Evolutionary conservation across 306 rosid species (phyloP).

Genomic region (Gastrolobium bilobum): DNA sequence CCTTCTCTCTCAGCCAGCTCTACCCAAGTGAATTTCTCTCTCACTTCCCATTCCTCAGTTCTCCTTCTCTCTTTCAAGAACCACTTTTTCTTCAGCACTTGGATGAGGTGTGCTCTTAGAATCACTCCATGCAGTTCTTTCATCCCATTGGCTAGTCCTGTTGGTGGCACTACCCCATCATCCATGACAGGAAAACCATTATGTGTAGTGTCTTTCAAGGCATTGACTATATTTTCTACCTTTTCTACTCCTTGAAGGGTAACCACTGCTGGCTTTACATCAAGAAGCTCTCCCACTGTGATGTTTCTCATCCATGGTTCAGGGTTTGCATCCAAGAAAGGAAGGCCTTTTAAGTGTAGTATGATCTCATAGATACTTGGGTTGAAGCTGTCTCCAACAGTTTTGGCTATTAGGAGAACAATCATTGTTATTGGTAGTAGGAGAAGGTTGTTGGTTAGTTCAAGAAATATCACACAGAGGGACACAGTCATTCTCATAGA

Average conservation of each 20-base stretch:
- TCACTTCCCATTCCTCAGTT: conserved; percentile 93
- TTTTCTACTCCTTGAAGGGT: conserved; percentile 72
- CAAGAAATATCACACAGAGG: conserved; percentile 90
- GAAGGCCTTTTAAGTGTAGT: conserved; percentile 81
- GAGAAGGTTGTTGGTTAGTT: conserved; percentile 87
- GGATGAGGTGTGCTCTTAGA: conserved; percentile 81
- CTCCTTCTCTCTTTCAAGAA: conserved; percentile 76
- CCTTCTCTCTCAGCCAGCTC: conserved; percentile 81
- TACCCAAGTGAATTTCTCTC: conserved; percentile 77
- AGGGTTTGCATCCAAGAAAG: conserved; percentile 87
- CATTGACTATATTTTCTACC: conserved; percentile 76
- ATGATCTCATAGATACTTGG: conserved; percentile 90
- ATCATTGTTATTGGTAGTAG: conserved; percentile 91
- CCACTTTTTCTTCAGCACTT: conserved; percentile 83
- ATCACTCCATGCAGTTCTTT: conserved; percentile 80
- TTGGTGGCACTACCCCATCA: conserved; percentile 53
- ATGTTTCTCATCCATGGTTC: conserved; percentile 93
- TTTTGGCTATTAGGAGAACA: conserved; percentile 83
- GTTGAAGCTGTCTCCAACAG: conserved; percentile 89
- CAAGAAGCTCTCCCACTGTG: conserved; percentile 83
- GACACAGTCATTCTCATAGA: conserved; percentile 97
- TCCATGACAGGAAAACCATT: conserved; percentile 85
- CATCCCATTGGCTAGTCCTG: conserved; percentile 56
- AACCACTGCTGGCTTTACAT: conserved; percentile 73
- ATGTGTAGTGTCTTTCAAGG: conserved; percentile 79